Evolutionary conservation across 1,284 basidiomycete species (phyloP), one percentile per base, ranked within the genome.

Genomic region (Ceratobasidium sp.): DNA sequence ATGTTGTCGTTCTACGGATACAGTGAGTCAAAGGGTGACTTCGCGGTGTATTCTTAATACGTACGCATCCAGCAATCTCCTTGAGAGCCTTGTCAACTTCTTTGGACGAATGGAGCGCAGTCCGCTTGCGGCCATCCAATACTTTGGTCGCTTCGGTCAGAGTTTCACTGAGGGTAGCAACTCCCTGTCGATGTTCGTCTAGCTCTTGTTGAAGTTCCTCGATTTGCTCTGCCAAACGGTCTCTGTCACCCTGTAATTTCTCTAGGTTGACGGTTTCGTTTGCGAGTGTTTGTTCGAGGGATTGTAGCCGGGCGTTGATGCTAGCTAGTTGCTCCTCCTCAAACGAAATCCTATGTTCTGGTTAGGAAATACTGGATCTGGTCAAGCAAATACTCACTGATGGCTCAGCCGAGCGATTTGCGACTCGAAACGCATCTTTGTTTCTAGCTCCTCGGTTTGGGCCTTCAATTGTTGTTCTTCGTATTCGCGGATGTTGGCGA

Each of bases 381-480:
- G 22, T 16, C 8, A 31, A 65, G 71, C 56, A 19, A 64, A 13
- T 13, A 84, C 92, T 74, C 81, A 95, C 94, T 96, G 94, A 82
- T 98, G 94, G 2, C 87, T 90, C 64, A 98, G 84, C 24, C 96
- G 88, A 1, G 93, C 92, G 74, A 96, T 92, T 81, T 98, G 95
- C 13, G 91, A 92, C 76, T 96, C 91, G 80, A 90, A 98, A 69
- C 92, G 87, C 77, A 96, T 84, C 74, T 94, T 85, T 1, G 93
- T 94, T 78, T 94, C 93, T 79, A 88, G 93, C 81, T 96, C 95
- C 78, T 93, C 91, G 80, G 95, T 90, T 0, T 93, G 93, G 27
- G 93, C 87, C 81, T 92, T 93, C 39, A 98, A 86, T 80, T 98
- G 96, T 22, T 93, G 89, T 80, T 95, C 92, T 82, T 99, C 97